A percentile compares a stretch with the other conserved stretches of the same genome.
These are phyloP conservation scores for Phialemoniopsis sp. DNA, from an alignment of 2,329 filamentous ascomycete genomes.

Conservation along the genomic window DNA sequence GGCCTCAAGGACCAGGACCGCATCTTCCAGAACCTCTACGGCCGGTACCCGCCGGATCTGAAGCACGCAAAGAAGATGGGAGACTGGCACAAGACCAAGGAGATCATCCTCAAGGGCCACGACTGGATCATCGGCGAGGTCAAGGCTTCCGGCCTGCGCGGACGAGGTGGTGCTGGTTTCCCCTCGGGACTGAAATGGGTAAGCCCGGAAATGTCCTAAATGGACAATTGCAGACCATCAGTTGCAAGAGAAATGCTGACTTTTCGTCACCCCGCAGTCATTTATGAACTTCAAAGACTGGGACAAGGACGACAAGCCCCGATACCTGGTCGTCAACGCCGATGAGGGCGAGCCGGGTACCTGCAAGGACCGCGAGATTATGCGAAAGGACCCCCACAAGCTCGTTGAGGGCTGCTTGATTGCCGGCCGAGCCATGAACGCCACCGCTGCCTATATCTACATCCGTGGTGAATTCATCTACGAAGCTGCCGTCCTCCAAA, in stretches of 20 bases:
- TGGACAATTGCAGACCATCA: constrained; percentile 1
- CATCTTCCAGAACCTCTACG: constrained; percentile 98
- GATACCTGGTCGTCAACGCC: constrained; percentile 96
- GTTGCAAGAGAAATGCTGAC: constrained; percentile 7
- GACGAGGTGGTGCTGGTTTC: constrained; percentile 95
- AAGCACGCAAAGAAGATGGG: constrained; percentile 97
- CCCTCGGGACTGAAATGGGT: constrained; percentile 99
- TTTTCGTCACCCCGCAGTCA: constrained; percentile 51
- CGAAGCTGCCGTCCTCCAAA: constrained; percentile 89
- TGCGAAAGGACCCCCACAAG: constrained; percentile 99
- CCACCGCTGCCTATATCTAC: constrained; percentile 97
- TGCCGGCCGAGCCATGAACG: constrained; percentile 97
- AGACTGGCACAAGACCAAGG: constrained; percentile 98
- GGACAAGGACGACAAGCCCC: constrained; percentile 95
- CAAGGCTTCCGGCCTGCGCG: constrained; percentile 92
- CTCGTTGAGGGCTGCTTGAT: constrained; percentile 95
- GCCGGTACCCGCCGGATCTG: constrained; percentile 84
- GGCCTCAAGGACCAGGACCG: constrained; percentile 94
- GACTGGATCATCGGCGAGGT: constrained; percentile 98
- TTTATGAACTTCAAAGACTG: constrained; percentile 99
- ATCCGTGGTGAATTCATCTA: constrained; percentile 98
- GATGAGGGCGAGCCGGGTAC: constrained; percentile 98
- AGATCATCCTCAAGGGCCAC: constrained; percentile 94
- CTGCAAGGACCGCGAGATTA: constrained; percentile 99
- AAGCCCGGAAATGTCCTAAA: constrained; percentile 39